Base-by-base conservation (phyloP, 2,329 filamentous ascomycete species). In the Botrytis cinerea region DNA sequence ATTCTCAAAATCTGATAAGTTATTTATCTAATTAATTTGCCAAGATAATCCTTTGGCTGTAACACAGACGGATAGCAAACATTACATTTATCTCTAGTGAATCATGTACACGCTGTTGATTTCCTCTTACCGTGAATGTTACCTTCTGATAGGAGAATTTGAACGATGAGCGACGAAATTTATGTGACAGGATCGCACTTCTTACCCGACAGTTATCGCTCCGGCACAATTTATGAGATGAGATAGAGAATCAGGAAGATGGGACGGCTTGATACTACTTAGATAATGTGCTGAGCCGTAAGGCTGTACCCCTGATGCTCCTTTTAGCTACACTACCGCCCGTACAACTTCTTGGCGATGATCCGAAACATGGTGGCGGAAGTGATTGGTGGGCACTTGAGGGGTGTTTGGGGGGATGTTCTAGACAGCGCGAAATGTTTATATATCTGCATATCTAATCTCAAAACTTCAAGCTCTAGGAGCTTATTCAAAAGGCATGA, bases 331-430 rank as follows among this genome's bases (percentile, higher is more conserved):
- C 66, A 43, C 32, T 57, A 1, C 25, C 66, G 48, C n/a, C 6
- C 1, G 66, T 45, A 45, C 35, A 32, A 43, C 48, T 32, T 43
- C 66, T 57, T 57, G 66, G 66, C 25, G 35, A 43, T 57, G 66
- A 68, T 32, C 25, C 35, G 66, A 69, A 69, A 69, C 66, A 20
- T 28, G 25, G 48, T 68, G 64, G 64, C 48, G 46, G 46, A 68
- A 68, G 48, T 9, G 64, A 68, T 68, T 32, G 64, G 64, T 28
- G 9, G 25, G 46, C 25, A 54, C 16, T 48, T 16, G 28, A 66
- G 43, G 20, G 28, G n/a, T 48, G 28, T 54, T 28, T 32, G 35
- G 40, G 38, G 38, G 5, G 59, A 6, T 43, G 16, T 12, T 63
- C 38, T 45, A 43, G 38, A 63, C 38, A 25, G 25, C 61, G 61